Evolutionary conservation across 2,329 filamentous ascomycete genomes (phyloP).

Genomic region (Cladophialophora carrionii): DNA sequence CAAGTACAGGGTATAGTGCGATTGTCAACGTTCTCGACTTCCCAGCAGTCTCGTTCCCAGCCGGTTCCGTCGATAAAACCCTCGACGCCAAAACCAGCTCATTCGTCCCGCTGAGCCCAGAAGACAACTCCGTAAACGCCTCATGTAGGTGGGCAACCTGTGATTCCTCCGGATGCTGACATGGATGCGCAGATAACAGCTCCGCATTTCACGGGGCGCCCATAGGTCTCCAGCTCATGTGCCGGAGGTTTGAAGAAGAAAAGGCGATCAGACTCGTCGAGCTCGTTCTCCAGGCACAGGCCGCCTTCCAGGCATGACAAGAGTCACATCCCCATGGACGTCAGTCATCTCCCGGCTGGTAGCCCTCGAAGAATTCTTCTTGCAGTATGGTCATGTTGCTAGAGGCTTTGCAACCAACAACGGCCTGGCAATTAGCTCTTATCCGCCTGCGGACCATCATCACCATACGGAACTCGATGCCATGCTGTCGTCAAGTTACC

Average conservation of each 20-base stretch:
- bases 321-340: too few relatives aligned
- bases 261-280: constrained; percentile 54
- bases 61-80: constrained; percentile 20
- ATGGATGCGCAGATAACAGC: constrained; percentile 47
- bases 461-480: constrained; percentile 56
- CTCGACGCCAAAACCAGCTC: constrained; percentile 12
- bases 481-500: constrained; percentile 70
- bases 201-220: constrained; percentile 51
- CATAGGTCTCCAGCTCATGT: constrained; percentile 59
- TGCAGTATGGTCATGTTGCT: background rate
- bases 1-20: constrained; percentile 58
- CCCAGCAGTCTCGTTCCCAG: constrained; percentile 55
- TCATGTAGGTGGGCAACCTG: constrained; percentile 12
- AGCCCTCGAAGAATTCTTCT: background rate
- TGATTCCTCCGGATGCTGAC: background rate
- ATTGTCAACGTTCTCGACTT: constrained; percentile 67
- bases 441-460: background rate
- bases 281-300: constrained; percentile 38
- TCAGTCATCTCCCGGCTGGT: background rate
- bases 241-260: constrained; percentile 58
- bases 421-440: background rate
- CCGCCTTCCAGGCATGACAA: background rate
- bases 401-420: background rate
- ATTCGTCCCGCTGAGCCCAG: constrained; percentile 43
- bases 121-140: constrained; percentile 18